phyloP scores from a whole-genome alignment of 1,139 yeast genomes.

The Pneumocystis wakefieldiae region DNA sequence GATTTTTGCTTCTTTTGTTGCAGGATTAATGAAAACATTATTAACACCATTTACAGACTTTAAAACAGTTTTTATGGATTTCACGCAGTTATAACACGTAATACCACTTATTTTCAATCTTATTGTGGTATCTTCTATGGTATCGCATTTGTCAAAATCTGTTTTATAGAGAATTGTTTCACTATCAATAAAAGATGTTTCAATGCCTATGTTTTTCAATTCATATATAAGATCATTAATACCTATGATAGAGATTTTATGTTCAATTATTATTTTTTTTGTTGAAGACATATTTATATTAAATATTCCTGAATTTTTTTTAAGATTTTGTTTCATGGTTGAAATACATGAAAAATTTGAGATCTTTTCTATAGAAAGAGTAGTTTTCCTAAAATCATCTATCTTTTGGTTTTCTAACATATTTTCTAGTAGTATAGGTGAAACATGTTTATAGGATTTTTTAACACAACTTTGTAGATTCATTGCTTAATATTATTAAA shows the following conservation, averaged over 20 bases:
- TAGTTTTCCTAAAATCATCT: neutral
- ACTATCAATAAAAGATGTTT: neutral
- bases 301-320: neutral
- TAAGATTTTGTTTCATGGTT: neutral
- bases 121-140: neutral
- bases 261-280: neutral
- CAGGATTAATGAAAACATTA: conserved; percentile 46
- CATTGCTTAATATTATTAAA: neutral
- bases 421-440: neutral
- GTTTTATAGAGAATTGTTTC: neutral
- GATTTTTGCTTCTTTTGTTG: conserved; percentile 59
- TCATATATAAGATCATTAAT: neutral
- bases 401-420: neutral
- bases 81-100: conserved; percentile 78
- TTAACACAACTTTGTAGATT: neutral
- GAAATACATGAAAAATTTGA: neutral
- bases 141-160: neutral
- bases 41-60: conserved; percentile 34
- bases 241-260: neutral
- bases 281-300: neutral
- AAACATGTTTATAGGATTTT: neutral
- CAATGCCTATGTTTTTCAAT: neutral
- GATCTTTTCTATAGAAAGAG: neutral
- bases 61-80: conserved; percentile 45
- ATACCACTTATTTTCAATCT: conserved; percentile 42